phyloP scores from a whole-genome alignment of 306 rosid genomes.

The Fagus sylvatica region DNA sequence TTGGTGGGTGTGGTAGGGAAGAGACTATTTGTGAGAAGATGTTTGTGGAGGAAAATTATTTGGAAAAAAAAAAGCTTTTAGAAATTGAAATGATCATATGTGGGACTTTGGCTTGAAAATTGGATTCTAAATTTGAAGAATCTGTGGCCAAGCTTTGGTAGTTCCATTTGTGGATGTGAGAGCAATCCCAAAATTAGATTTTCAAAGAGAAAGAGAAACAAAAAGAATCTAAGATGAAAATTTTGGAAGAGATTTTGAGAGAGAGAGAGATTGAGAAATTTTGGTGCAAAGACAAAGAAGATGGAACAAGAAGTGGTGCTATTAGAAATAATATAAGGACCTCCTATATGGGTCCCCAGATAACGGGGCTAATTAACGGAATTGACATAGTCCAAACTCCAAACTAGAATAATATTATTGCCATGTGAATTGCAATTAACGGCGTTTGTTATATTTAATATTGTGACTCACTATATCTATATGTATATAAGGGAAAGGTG shows the following conservation, averaged over 20 bases:
- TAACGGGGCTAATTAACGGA: slow-evolving; percentile 1
- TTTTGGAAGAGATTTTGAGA: slow-evolving; percentile 13
- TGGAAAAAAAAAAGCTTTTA: neutral
- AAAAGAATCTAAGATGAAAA: neutral
- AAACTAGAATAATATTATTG: too few relatives aligned
- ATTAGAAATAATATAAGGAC: neutral
- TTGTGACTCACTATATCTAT: too few relatives aligned
- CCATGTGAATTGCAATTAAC: neutral
- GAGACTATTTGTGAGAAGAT: slow-evolving; percentile 11
- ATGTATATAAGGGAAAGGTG: neutral
- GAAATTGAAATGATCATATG: slow-evolving; percentile 31
- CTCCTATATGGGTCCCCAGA: neutral
- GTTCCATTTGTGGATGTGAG: slow-evolving; percentile 51
- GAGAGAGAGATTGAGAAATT: slow-evolving; percentile 6
- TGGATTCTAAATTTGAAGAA: slow-evolving; percentile 55
- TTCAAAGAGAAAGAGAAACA: neutral
- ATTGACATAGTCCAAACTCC: too few relatives aligned
- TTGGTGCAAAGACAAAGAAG: neutral
- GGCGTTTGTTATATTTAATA: neutral
- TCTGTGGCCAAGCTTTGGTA: slow-evolving; percentile 54
- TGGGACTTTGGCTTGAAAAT: slow-evolving; percentile 24
- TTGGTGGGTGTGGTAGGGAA: slow-evolving; percentile 23
- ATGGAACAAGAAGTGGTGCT: neutral
- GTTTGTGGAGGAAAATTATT: slow-evolving; percentile 32
- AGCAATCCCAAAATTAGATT: slow-evolving; percentile 12